phyloP scores from a whole-genome alignment of 176 grass and related monocot species.

The Lolium multiflorum region DNA sequence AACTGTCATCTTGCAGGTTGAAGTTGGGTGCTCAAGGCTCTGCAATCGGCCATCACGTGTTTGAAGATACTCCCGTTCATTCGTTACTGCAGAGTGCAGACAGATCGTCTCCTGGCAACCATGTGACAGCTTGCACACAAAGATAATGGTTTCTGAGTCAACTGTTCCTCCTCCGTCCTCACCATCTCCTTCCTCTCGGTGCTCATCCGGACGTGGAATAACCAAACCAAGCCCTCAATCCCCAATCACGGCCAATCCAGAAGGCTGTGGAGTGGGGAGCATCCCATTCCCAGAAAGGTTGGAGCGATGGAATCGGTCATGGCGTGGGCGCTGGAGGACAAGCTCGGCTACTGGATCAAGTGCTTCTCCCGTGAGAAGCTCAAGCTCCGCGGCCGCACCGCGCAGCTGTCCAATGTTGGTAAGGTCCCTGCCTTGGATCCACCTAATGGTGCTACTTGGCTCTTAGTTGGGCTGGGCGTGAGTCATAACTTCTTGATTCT shows the following conservation, averaged over 20 bases:
- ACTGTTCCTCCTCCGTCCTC: background rate
- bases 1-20: background rate
- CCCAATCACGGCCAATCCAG: background rate
- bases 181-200: background rate
- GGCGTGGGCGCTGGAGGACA: conserved; percentile 94
- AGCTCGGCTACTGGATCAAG: conserved; percentile 97
- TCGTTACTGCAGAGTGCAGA: background rate
- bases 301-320: conserved; percentile 83
- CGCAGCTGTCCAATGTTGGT: conserved; percentile 89
- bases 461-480: background rate
- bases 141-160: background rate
- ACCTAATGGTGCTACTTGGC: background rate
- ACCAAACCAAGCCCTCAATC: background rate
- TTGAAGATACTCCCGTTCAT: background rate
- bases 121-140: background rate
- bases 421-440: background rate
- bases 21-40: background rate
- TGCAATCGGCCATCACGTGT: background rate
- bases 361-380: conserved; percentile 96
- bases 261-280: no score
- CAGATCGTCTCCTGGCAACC: background rate
- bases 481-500: background rate
- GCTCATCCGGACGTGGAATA: background rate
- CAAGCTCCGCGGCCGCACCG: conserved; percentile 89
- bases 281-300: background rate